A percentile compares a stretch with the other conserved stretches of the same genome.
phyloP scores from a whole-genome alignment of 495 filamentous ascomycete species.

The Echria macrotheca region DNA sequence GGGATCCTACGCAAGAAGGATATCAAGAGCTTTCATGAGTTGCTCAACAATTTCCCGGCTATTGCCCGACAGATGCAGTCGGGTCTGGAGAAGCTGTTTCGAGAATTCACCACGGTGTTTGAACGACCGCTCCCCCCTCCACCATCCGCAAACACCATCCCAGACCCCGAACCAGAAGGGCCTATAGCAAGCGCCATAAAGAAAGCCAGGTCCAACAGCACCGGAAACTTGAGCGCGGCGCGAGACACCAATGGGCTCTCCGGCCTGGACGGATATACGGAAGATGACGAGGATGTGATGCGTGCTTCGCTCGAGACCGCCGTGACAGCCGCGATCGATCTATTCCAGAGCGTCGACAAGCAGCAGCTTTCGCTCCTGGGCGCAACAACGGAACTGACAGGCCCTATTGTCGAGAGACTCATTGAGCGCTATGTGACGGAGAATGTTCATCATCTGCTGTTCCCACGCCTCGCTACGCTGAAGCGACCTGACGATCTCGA shows the following conservation, averaged over 20 bases:
- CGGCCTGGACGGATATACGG: conserved; percentile 43
- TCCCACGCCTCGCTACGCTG: conserved; percentile 74
- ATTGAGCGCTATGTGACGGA: conserved; percentile 95
- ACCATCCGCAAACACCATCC: conserved; percentile 54
- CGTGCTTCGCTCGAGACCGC: conserved; percentile 80
- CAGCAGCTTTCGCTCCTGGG: conserved; percentile 89
- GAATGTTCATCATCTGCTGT: conserved; percentile 80
- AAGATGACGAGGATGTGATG: conserved; percentile 85
- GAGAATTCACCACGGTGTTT: conserved; percentile 78
- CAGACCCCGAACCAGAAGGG: conserved; percentile 46
- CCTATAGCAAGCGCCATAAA: conserved; percentile 47
- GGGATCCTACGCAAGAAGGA: conserved; percentile 69
- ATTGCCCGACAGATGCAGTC: conserved; percentile 96
- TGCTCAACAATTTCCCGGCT: conserved; percentile 89
- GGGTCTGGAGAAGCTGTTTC: conserved; percentile 84
- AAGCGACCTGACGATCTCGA: conserved; percentile 81
- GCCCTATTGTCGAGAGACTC: conserved; percentile 81
- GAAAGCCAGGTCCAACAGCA: conserved; percentile 44
- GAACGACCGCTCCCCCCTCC: conserved; percentile 78
- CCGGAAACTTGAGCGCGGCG: conserved; percentile 23
- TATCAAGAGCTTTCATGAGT: conserved; percentile 81
- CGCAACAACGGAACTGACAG: conserved; percentile 89
- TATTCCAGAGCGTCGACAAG: conserved; percentile 93
- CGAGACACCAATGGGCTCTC: conserved; percentile 18
- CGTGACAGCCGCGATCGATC: conserved; percentile 87